phyloP scores from a whole-genome alignment of 257 asterid genomes.

The Solanum dulcamara region DNA sequence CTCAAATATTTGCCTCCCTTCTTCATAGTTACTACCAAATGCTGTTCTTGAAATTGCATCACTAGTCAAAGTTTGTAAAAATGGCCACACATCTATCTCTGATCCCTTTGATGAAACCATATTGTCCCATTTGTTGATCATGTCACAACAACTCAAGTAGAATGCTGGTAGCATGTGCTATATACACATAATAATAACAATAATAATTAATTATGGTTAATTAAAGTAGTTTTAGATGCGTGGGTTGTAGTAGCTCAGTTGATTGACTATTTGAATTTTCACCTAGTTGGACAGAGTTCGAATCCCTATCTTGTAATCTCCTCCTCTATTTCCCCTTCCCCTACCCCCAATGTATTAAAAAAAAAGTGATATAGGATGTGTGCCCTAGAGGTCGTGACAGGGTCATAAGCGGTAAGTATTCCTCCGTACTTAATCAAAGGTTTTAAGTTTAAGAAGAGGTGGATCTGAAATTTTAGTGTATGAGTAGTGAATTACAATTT shows the following conservation, averaged over 20 bases:
- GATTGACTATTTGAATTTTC: not conserved
- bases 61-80: conserved; percentile 22
- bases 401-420: not conserved
- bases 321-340: not conserved
- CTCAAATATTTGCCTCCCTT: conserved; percentile 31
- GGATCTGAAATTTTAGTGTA: not conserved
- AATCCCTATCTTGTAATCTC: not conserved
- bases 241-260: not conserved
- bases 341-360: not conserved
- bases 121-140: conserved; percentile 29
- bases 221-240: not conserved
- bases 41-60: conserved; percentile 37
- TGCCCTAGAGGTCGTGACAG: too few relatives aligned
- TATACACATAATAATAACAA: not conserved
- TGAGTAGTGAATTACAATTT: not conserved
- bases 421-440: not conserved
- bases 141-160: conserved; percentile 21
- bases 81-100: conserved; percentile 41
- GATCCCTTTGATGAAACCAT: not conserved
- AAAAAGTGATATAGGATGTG: not conserved
- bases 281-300: not conserved
- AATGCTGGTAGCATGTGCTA: conserved; percentile 27
- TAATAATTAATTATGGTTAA: not conserved
- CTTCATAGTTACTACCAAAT: conserved; percentile 32
- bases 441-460: not conserved